Evolutionary conservation across 345 rosid species (phyloP).

Genomic region (Ceriops decandra): DNA sequence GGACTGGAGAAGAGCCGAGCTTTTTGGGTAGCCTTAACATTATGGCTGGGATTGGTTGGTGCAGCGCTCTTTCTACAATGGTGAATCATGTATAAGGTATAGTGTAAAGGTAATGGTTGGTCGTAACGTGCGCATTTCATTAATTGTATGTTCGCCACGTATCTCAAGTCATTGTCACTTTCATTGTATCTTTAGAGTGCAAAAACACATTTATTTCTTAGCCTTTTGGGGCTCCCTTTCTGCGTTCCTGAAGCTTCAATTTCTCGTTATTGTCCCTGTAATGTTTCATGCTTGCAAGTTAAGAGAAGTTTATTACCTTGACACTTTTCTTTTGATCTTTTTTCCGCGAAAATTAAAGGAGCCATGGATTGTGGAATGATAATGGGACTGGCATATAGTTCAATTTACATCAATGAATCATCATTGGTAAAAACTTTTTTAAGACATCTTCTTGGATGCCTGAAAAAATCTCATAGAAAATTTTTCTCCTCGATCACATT

Average conservation of each 20-base stretch:
- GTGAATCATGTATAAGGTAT: constrained; percentile 26
- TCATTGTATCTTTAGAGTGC: constrained; percentile 24
- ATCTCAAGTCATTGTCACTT: constrained; percentile 7
- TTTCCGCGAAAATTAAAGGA: too few species aligned
- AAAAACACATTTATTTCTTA: not conserved
- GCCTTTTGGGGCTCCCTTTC: not conserved
- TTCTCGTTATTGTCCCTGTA: not conserved
- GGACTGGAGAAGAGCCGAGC: constrained; percentile 63
- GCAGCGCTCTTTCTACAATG: constrained; percentile 72
- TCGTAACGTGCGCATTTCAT: constrained; percentile 23
- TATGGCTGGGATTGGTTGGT: constrained; percentile 86
- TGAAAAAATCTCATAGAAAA: too few species aligned
- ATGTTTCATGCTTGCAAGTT: too few species aligned
- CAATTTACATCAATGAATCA: too few species aligned
- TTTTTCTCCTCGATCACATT: too few species aligned
- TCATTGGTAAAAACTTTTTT: too few species aligned
- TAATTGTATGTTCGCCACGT: constrained; percentile 19
- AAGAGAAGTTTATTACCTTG: too few species aligned
- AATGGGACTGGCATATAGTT: too few species aligned
- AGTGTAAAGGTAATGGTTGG: constrained; percentile 11
- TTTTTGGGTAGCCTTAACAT: constrained; percentile 71
- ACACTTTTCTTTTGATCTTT: too few species aligned
- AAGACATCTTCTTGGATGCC: too few species aligned
- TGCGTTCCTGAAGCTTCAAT: too few species aligned
- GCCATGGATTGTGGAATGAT: too few species aligned